Evolutionary conservation across 305 asterid species (phyloP).

Genomic region (Fraxinus baroniana): DNA sequence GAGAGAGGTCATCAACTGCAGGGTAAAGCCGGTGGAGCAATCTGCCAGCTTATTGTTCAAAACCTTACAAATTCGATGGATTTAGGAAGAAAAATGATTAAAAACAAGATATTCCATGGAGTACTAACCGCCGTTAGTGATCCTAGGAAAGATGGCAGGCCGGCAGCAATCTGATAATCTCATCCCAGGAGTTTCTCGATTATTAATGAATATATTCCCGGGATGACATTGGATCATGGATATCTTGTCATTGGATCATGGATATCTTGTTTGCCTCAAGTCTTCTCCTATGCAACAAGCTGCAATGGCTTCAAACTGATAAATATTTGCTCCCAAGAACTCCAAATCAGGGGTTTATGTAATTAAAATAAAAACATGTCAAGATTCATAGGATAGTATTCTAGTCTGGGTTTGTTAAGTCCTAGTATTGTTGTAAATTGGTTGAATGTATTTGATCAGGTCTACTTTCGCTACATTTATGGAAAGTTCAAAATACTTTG

Average conservation of each 20-base stretch:
- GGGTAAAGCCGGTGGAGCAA: constrained; percentile 66
- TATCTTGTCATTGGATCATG: background rate
- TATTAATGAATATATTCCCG: background rate
- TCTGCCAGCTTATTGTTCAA: constrained; percentile 81
- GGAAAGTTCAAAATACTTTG: background rate
- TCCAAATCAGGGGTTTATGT: background rate
- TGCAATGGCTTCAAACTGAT: background rate
- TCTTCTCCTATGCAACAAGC: background rate
- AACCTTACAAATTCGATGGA: constrained; percentile 28
- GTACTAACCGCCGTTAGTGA: constrained; percentile 75
- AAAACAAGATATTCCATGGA: constrained; percentile 36
- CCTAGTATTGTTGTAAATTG: background rate
- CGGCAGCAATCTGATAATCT: constrained; percentile 65
- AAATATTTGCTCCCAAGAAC: background rate
- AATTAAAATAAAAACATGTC: background rate
- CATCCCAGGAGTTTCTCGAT: background rate
- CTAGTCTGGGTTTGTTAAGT: background rate
- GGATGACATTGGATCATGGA: background rate
- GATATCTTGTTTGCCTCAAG: background rate
- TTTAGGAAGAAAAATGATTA: constrained; percentile 33
- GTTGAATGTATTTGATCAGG: background rate
- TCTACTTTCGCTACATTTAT: background rate
- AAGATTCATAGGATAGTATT: background rate
- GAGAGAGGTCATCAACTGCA: constrained; percentile 64
- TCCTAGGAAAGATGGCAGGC: constrained; percentile 85